Conservation (phyloP, 495 filamentous ascomycete species). For the Talaromyces adpressus region DNA sequence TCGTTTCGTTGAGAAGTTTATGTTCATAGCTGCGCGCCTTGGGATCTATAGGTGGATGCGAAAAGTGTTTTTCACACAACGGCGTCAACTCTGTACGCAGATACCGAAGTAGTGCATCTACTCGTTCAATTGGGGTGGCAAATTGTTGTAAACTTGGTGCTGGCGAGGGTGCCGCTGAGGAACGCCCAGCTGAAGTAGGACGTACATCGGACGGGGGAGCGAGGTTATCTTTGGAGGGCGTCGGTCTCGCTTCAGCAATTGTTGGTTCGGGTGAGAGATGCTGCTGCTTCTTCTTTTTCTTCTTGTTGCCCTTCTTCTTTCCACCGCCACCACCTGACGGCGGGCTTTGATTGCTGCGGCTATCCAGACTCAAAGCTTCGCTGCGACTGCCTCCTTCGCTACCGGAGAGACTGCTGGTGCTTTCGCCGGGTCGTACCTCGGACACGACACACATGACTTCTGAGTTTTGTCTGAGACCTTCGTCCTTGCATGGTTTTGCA, state of each 20-base stretch:
- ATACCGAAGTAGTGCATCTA: slow-evolving; percentile 60
- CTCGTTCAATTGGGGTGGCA: slow-evolving; percentile 54
- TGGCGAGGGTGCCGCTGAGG: slow-evolving; percentile 18
- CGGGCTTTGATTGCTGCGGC: slow-evolving; percentile 14
- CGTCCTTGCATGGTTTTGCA: slow-evolving; percentile 55
- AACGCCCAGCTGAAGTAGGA: slow-evolving; percentile 17
- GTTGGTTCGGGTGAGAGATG: slow-evolving; percentile 16
- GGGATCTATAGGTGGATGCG: slow-evolving; percentile 58
- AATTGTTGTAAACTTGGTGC: slow-evolving; percentile 31
- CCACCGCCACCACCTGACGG: slow-evolving; percentile 13
- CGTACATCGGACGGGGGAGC: slow-evolving; percentile 13
- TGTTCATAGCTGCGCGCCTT: slow-evolving; percentile 72
- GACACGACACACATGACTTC: slow-evolving; percentile 63
- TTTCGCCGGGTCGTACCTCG: slow-evolving; percentile 39
- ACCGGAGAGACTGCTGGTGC: slow-evolving; percentile 39
- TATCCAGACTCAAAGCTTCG: slow-evolving; percentile 9
- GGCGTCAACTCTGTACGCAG: slow-evolving; percentile 64
- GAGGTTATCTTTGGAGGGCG: slow-evolving; percentile 5
- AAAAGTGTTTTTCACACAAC: slow-evolving; percentile 55
- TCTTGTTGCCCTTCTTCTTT: slow-evolving; percentile 34
- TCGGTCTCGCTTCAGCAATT: slow-evolving; percentile 9
- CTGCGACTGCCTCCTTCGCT: slow-evolving; percentile 29
- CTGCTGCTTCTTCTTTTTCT: slow-evolving; percentile 30
- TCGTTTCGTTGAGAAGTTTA: slow-evolving; percentile 72
- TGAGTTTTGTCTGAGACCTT: slow-evolving; percentile 72